phyloP scores from a whole-genome alignment of 202 grass and related monocot genomes.

The Schoenoplectus tabernaemontani region DNA sequence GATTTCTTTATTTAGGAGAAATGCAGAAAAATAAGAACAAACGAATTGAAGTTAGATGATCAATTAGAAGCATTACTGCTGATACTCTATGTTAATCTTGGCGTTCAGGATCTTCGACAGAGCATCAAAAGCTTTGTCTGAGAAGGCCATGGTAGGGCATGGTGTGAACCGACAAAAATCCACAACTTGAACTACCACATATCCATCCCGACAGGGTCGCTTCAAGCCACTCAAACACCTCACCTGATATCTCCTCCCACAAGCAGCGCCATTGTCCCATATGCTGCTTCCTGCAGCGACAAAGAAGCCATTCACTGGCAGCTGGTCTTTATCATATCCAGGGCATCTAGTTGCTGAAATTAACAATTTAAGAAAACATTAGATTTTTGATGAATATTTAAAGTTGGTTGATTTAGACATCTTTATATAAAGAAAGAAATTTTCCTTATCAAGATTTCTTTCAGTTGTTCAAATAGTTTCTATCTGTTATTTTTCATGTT shows the following conservation, averaged over 20 bases:
- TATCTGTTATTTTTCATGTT: no score
- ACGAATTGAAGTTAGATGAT: not conserved
- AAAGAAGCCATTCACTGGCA: conserved; percentile 22
- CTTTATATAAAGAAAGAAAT: no score
- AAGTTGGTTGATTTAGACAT: no score
- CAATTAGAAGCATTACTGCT: conserved; percentile 7
- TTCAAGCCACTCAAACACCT: conserved; percentile 24
- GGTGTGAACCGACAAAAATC: conserved; percentile 17
- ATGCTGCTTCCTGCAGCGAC: conserved; percentile 12
- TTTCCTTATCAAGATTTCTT: no score
- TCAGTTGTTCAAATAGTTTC: no score
- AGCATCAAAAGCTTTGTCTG: conserved; percentile 27
- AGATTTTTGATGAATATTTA: no score
- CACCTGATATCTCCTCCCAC: conserved; percentile 26
- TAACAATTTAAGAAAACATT: not conserved
- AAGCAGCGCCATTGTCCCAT: conserved; percentile 32
- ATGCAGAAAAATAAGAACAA: not conserved
- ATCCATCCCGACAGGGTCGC: conserved; percentile 29
- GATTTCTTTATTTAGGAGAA: not conserved
- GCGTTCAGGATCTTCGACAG: conserved; percentile 23
- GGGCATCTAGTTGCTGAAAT: conserved; percentile 20
- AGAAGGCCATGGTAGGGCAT: conserved; percentile 31
- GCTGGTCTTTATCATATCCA: conserved; percentile 15
- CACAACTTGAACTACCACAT: conserved; percentile 28
- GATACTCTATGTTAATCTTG: conserved; percentile 39